Base-by-base conservation (phyloP, 2,329 filamentous ascomycete genomes). In the Hypomyces perniciosus region DNA sequence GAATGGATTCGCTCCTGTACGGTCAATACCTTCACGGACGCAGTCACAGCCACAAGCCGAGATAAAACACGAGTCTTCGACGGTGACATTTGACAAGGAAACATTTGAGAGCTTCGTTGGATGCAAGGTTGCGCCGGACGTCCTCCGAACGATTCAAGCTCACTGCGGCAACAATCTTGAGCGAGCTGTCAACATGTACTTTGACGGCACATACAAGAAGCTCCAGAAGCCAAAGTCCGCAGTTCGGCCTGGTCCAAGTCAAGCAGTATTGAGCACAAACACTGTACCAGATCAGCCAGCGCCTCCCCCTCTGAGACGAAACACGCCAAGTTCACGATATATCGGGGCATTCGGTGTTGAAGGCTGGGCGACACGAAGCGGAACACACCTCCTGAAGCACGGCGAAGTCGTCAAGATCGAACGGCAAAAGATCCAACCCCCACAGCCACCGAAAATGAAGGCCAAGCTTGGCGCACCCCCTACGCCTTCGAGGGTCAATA, bases 291-390 rank as follows among this genome's bases (percentile, higher is more conserved):
- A 35, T 29, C 57, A 46, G 27, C 44, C 59, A 5, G 13, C 51
- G 26, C 40, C 53, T 6, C 35, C 56, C n/a, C 48, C 13, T 7
- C 31, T 54, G 8, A 52, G 56, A 34, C 57, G 55, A 27, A 60
- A 54, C 4, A 69, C 72, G 49, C 71, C 74, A 0, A 61, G 65
- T 3, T 66, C 62, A 33, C 71, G 93, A 61, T 99, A 97, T 61
- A 80, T 97, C 54, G 93, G 93, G 13, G 89, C 90, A 0, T 93
- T 97, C 68, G 93, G 93, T 7, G 90, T 88, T 4, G 89, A 86
- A 48, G 93, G 85, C 4, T 99, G 93, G 93, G 85, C 89, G 5
- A 97, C 92, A 4, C 83, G 85, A 60, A 96, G 90, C 65, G 92
- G 92, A 1, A 72, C 71, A 3, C 81, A 81, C 35, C 65, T 96